Evolutionary conservation across 169 alveolate genomes (phyloP).

Genomic region (Plasmodium falciparum): DNA sequence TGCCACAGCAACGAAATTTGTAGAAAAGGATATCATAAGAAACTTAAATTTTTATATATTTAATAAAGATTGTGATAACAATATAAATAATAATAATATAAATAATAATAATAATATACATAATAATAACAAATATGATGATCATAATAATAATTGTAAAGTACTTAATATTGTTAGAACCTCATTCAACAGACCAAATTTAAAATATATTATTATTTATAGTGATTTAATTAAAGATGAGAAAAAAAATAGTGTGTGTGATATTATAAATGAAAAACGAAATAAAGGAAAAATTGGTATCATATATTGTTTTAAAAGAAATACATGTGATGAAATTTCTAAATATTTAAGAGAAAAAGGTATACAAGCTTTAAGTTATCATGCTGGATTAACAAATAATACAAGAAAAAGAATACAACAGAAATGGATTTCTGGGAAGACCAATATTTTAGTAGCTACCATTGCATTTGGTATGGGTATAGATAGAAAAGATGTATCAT

Average conservation of each 20-base stretch:
- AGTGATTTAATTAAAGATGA: slow-evolving; percentile 80
- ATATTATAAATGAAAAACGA: slow-evolving; percentile 77
- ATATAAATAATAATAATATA: slow-evolving; percentile 15
- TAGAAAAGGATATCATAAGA: slow-evolving; percentile 93
- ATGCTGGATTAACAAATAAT: slow-evolving; percentile 87
- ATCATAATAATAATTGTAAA: slow-evolving; percentile 70
- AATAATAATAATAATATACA: slow-evolving; percentile 24
- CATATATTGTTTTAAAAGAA: slow-evolving; percentile 94
- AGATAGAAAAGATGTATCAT: slow-evolving; percentile 97
- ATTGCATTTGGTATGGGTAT: slow-evolving; percentile 99
- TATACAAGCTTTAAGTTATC: slow-evolving; percentile 88
- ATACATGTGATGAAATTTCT: slow-evolving; percentile 95
- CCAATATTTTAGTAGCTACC: slow-evolving; percentile 97
- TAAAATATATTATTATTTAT: slow-evolving; percentile 85
- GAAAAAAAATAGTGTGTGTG: slow-evolving; percentile 65
- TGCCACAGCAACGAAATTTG: slow-evolving; percentile 98
- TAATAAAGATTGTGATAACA: slow-evolving; percentile 39
- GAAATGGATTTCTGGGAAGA: slow-evolving; percentile 94
- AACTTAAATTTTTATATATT: slow-evolving; percentile 85
- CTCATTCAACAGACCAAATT: slow-evolving; percentile 80
- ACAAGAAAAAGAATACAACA: slow-evolving; percentile 87
- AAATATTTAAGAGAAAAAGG: slow-evolving; percentile 88
- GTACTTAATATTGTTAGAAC: slow-evolving; percentile 72
- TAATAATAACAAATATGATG: too few relatives aligned
- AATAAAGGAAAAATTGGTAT: slow-evolving; percentile 84